Percentiles rank a stretch among this genome's conserved stretches.
Evolutionary conservation across 2,329 filamentous ascomycete species (phyloP).

Genomic region (Fusarium odoratissimum): DNA sequence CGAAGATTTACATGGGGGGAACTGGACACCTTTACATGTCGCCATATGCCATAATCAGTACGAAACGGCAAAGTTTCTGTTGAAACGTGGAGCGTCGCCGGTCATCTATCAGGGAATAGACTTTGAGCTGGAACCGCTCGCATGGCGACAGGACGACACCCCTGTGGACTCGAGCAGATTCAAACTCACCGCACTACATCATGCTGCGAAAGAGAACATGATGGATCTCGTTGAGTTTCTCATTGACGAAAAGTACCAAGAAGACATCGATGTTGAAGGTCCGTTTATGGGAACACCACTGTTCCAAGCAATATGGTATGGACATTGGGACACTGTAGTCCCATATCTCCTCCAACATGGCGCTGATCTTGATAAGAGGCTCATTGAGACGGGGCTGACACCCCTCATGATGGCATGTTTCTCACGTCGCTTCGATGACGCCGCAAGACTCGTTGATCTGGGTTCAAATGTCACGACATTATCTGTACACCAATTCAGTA

Average conservation of each 20-base stretch:
- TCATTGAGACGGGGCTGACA: constrained; percentile 44
- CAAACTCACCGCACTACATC: constrained; percentile 42
- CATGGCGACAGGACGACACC: constrained; percentile 40
- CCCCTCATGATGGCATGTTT: constrained; percentile 46
- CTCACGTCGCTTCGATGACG: constrained; percentile 44
- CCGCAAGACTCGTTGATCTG: constrained; percentile 41
- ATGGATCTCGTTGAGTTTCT: constrained; percentile 36
- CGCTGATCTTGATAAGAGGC: constrained; percentile 40
- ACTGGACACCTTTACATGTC: constrained; percentile 45
- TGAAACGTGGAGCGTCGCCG: constrained; percentile 40
- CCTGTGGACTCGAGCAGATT: constrained; percentile 36
- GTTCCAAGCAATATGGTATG: constrained; percentile 44
- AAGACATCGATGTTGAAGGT: constrained; percentile 37
- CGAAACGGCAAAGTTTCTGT: constrained; percentile 42
- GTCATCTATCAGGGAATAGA: constrained; percentile 44
- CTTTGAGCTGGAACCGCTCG: constrained; percentile 38
- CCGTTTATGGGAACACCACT: constrained; percentile 45
- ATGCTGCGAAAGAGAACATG: constrained; percentile 40
- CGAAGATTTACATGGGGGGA: constrained; percentile 44
- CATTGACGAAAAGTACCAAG: constrained; percentile 34
- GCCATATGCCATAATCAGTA: constrained; percentile 43
- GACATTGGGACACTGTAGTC: constrained; percentile 42
- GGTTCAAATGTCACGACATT: constrained; percentile 41
- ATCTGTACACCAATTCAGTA: constrained; percentile 43
- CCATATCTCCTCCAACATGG: constrained; percentile 45